Base-by-base conservation (phyloP, 441 rosid species). In the Euphorbia celastroides region DNA sequence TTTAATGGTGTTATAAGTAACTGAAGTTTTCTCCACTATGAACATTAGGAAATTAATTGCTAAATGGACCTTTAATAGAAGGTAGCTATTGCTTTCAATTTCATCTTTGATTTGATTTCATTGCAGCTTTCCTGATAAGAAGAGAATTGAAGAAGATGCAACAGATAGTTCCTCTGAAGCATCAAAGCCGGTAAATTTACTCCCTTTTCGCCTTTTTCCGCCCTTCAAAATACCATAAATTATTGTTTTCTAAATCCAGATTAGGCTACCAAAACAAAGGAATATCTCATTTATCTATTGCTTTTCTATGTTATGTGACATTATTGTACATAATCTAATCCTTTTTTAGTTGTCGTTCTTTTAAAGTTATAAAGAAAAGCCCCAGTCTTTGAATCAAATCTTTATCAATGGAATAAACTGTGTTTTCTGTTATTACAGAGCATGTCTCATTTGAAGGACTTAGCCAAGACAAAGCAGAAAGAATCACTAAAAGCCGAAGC, bases 51-150 rank as follows among this genome's bases (percentile, higher is more conserved):
- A 75, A 59, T 52, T 69, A n/a, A 52, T 76, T 62, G 75, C 71
- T 44, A 65, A 36, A 52, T 72, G 73, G 71, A 75, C 64, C 55
- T 69, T 52, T 58, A 74, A 31, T 55, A 59, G 58, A 70, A 62
- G 83, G 77, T 75, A 70, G 68, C 56, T 59, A 36, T 69, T 66
- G 61, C 28, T 65, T 65, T 76, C 62, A 66, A 50, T 75, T 76
- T 26, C 66, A 28, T 34, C 46, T 58, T 65, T 7, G 3, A 1
- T 56, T 70, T 69, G 60, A 41, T 57, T 57, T 80, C 72, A 70
- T 82, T 74, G 76, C 85, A 90, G 96, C 83, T 87, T 83, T 63
- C 88, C 94, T 50, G 88, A 75, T 60, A 88, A 84, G 83, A 88
- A 79, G 65, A 79, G 74, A 71, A 65, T 57, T 34, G 81, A 77